Evolutionary conservation across 1,284 basidiomycete genomes (phyloP).

Genomic region (Naganishia sp.): DNA sequence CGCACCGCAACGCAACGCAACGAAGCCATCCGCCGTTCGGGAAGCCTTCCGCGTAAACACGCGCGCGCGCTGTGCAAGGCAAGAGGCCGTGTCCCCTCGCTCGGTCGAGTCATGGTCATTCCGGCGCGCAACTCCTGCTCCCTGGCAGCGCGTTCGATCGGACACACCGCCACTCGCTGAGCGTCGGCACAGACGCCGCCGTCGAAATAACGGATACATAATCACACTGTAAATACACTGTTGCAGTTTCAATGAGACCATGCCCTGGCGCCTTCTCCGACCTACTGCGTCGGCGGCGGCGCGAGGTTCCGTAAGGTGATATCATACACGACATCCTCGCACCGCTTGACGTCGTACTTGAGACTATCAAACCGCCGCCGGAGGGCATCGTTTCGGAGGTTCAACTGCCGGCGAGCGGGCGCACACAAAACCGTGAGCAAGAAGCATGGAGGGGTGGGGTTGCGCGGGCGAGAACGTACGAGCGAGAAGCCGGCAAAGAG

Average conservation of each 20-base stretch:
- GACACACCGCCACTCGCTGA: no score
- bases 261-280: not conserved
- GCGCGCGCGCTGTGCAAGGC: no score
- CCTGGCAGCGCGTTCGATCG: no score
- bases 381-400: slow-evolving; percentile 53
- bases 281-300: slow-evolving; percentile 8
- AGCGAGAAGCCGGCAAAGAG: slow-evolving; percentile 54
- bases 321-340: slow-evolving; percentile 55
- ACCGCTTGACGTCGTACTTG: slow-evolving; percentile 55
- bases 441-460: no score
- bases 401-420: slow-evolving; percentile 42
- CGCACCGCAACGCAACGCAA: no score
- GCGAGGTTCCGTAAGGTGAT: slow-evolving; percentile 48
- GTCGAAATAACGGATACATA: not conserved
- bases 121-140: no score
- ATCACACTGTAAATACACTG: not conserved
- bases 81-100: no score
- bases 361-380: slow-evolving; percentile 54
- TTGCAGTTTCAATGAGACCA: not conserved
- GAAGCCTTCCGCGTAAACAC: no score
- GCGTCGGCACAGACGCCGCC: not conserved
- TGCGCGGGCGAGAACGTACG: slow-evolving; percentile 36
- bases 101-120: no score
- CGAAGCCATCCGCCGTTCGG: no score
- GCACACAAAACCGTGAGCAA: no score